phyloP scores from a whole-genome alignment of 768 basidiomycete species.

The Termitomyces sp. region DNA sequence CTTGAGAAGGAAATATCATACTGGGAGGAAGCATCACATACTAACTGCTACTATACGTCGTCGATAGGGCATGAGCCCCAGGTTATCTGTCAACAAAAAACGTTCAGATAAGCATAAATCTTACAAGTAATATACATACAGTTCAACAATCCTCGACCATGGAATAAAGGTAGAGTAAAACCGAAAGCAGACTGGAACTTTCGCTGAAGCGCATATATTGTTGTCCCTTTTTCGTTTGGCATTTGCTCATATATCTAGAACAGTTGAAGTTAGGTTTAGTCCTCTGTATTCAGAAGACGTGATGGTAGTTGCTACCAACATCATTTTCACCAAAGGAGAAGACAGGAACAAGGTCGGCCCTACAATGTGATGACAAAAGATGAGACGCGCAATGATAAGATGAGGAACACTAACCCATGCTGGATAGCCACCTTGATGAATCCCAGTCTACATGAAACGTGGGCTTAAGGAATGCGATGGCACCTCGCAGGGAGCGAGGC shows the following conservation, averaged over 20 bases:
- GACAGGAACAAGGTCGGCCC: slow-evolving; percentile 94
- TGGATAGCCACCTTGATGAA: slow-evolving; percentile 95
- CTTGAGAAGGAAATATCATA: background rate
- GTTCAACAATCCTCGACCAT: slow-evolving; percentile 91
- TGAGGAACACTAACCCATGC: slow-evolving; percentile 57
- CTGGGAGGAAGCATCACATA: slow-evolving; percentile 40
- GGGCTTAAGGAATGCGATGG: background rate
- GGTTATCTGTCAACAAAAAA: slow-evolving; percentile 56
- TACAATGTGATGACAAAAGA: slow-evolving; percentile 20
- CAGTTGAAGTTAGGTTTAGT: background rate
- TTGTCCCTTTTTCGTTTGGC: slow-evolving; percentile 91
- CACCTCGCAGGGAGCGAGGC: background rate
- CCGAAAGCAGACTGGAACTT: slow-evolving; percentile 90
- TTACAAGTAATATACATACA: slow-evolving; percentile 45
- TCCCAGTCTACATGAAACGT: slow-evolving; percentile 54
- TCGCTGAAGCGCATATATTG: slow-evolving; percentile 80
- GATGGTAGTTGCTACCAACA: slow-evolving; percentile 35
- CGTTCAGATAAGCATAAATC: background rate
- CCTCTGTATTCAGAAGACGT: slow-evolving; percentile 6
- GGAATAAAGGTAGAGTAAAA: slow-evolving; percentile 96
- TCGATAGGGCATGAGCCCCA: slow-evolving; percentile 94
- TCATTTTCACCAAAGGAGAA: slow-evolving; percentile 99
- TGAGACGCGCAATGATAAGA: background rate
- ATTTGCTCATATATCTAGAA: slow-evolving; percentile 91
- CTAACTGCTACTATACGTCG: slow-evolving; percentile 94